Percentiles rank a stretch among this genome's conserved stretches.
phyloP scores from a whole-genome alignment of 192 early-diverging fungal species.

The Entomortierella lignicola region DNA sequence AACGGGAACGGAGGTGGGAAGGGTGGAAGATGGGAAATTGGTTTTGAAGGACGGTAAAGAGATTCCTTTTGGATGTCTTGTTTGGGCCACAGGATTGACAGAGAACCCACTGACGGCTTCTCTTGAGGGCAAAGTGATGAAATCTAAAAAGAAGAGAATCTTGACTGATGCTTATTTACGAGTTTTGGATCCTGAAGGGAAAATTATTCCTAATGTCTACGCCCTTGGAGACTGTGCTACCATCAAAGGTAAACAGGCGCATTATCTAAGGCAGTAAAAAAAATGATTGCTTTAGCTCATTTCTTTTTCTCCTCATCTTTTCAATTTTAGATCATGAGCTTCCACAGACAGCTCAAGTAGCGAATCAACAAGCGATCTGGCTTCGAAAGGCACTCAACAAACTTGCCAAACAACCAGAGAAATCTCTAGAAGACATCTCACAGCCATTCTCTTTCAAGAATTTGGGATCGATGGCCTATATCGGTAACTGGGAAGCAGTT shows the following conservation, averaged over 20 bases:
- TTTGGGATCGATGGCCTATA: slow-evolving; percentile 76
- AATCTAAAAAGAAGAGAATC: slow-evolving; percentile 59
- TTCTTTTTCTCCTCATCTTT: neutral
- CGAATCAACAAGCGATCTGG: slow-evolving; percentile 79
- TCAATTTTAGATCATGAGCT: slow-evolving; percentile 65
- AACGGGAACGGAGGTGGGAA: slow-evolving; percentile 69
- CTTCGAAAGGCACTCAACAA: slow-evolving; percentile 65
- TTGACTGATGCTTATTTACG: slow-evolving; percentile 81
- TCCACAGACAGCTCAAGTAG: slow-evolving; percentile 89
- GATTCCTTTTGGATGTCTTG: slow-evolving; percentile 46
- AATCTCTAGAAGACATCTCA: slow-evolving; percentile 21
- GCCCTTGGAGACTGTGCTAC: slow-evolving; percentile 92
- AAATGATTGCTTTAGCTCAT: neutral
- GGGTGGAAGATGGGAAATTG: slow-evolving; percentile 67
- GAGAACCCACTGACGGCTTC: slow-evolving; percentile 63
- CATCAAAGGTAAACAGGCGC: slow-evolving; percentile 72
- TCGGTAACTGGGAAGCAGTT: slow-evolving; percentile 68
- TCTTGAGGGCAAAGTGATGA: slow-evolving; percentile 40
- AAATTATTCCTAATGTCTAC: slow-evolving; percentile 62
- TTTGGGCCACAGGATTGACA: slow-evolving; percentile 79
- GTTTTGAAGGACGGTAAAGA: slow-evolving; percentile 62
- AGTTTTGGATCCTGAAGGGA: slow-evolving; percentile 72
- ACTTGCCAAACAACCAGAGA: slow-evolving; percentile 45
- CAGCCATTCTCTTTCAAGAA: slow-evolving; percentile 70
- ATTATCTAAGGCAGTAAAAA: too few relatives aligned